A percentile compares a stretch with the other conserved stretches of the same genome.
Conservation (phyloP, 441 rosid genomes). For the Populus hybrid region DNA sequence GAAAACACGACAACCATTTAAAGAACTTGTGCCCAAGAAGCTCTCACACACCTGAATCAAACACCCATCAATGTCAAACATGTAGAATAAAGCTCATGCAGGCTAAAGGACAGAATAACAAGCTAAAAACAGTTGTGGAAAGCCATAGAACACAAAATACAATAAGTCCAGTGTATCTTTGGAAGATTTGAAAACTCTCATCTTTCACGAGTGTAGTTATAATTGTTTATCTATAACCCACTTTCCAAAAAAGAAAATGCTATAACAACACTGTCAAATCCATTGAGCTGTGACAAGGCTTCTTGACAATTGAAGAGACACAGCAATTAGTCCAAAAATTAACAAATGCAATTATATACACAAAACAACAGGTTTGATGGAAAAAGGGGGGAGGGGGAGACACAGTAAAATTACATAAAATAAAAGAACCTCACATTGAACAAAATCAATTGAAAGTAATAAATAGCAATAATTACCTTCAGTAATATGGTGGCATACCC, state of each 20-base stretch:
- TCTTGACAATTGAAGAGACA: neutral
- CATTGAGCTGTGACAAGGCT: neutral
- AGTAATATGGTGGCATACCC: conserved; percentile 66
- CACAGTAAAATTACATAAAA: neutral
- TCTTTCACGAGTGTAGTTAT: neutral
- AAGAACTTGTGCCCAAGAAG: conserved; percentile 86
- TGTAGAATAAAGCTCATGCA: conserved; percentile 21
- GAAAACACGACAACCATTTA: conserved; percentile 93
- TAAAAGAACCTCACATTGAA: neutral
- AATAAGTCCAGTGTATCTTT: neutral
- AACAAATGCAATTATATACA: neutral
- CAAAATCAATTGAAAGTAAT: neutral
- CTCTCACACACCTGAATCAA: conserved; percentile 94
- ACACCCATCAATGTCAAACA: conserved; percentile 54
- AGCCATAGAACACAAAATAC: neutral
- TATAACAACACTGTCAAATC: neutral
- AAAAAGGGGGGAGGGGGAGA: neutral
- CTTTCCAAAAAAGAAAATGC: neutral
- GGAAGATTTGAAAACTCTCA: neutral
- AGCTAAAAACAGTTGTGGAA: neutral
- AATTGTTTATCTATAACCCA: neutral
- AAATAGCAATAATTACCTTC: conserved; percentile 41
- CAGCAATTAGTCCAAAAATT: neutral
- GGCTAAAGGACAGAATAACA: conserved; percentile 15
- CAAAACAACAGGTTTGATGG: neutral